These are phyloP conservation scores for Kalanchoe fedtschenkoi DNA, from an alignment of 164 flowering plant species.

Conservation along the genomic window DNA sequence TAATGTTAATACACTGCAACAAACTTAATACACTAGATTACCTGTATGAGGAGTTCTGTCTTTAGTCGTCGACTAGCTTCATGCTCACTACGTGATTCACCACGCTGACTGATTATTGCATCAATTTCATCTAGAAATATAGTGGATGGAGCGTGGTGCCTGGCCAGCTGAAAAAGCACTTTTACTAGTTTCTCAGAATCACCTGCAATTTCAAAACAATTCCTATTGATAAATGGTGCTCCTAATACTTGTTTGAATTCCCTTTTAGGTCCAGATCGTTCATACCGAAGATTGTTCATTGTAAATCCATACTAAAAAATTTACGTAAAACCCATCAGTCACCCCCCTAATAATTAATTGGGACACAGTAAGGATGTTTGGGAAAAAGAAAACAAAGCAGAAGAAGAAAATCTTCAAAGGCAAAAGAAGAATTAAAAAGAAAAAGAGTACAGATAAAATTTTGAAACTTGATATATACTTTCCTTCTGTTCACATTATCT, in stretches of 20 bases:
- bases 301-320: no score
- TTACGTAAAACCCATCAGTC: no score
- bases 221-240: background rate
- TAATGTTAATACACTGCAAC: background rate
- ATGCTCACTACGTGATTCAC: conserved; percentile 96
- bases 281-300: no score
- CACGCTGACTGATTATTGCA: conserved; percentile 97
- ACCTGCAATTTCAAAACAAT: conserved; percentile 35
- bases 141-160: conserved; percentile 99
- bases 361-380: background rate
- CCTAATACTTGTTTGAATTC: background rate
- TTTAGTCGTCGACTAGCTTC: conserved; percentile 98
- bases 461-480: background rate
- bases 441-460: background rate
- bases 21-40: conserved; percentile 17
- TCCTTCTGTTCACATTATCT: background rate
- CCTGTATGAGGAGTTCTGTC: conserved; percentile 97
- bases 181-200: conserved; percentile 93
- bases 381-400: background rate
- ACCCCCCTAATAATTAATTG: background rate
- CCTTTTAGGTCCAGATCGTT: no score
- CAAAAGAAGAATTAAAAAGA: background rate
- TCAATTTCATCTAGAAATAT: conserved; percentile 98
- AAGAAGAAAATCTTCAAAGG: background rate
- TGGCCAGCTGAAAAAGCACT: conserved; percentile 95